Conservation (phyloP, 129 eudicot genomes). For the Arctium lappa region DNA sequence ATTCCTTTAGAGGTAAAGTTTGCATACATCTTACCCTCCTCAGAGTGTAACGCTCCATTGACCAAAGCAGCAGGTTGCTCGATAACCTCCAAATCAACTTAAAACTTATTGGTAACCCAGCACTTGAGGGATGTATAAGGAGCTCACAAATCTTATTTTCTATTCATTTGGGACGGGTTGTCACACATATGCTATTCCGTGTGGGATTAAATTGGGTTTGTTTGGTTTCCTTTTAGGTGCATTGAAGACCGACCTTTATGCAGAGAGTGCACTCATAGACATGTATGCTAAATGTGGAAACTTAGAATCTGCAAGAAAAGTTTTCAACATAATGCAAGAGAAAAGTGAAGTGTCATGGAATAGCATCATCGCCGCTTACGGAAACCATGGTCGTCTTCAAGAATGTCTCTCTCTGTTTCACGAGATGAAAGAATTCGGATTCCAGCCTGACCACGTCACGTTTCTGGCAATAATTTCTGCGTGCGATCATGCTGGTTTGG, state of each 20-base stretch:
- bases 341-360: slow-evolving; percentile 90
- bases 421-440: slow-evolving; percentile 51
- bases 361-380: slow-evolving; percentile 74
- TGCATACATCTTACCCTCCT: no score
- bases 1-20: no score
- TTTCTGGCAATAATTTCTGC: slow-evolving; percentile 82
- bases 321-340: slow-evolving; percentile 51
- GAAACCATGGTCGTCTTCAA: slow-evolving; percentile 59
- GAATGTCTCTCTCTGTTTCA: slow-evolving; percentile 48
- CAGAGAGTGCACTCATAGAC: slow-evolving; percentile 66
- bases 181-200: not conserved
- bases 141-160: not conserved
- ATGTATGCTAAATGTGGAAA: slow-evolving; percentile 76
- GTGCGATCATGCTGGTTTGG: slow-evolving; percentile 73
- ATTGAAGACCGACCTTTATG: slow-evolving; percentile 48
- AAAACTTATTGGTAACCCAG: not conserved
- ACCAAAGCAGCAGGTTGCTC: no score
- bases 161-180: not conserved
- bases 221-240: slow-evolving; percentile 11
- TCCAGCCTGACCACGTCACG: slow-evolving; percentile 65
- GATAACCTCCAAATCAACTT: no score
- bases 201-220: not conserved
- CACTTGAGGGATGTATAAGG: not conserved
- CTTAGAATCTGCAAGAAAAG: slow-evolving; percentile 44
- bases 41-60: no score